These are phyloP conservation scores for Phytophthora palmivora DNA, from an alignment of 352 stramenopile genomes.

Conservation along the genomic window DNA sequence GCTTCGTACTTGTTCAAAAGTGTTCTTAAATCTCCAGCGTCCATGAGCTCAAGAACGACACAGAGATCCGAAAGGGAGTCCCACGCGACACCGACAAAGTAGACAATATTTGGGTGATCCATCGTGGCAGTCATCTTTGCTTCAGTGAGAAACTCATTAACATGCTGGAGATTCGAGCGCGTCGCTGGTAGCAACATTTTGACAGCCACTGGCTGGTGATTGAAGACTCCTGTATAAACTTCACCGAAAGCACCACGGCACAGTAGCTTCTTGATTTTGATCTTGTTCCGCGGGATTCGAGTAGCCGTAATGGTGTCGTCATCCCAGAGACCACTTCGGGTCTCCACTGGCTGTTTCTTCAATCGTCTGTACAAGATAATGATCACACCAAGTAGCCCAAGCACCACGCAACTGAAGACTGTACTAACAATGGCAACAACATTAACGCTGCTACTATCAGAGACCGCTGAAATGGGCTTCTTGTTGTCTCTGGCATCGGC, in stretches of 20 bases:
- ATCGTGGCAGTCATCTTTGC: conserved; percentile 51
- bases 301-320: conserved; percentile 31
- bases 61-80: conserved; percentile 44
- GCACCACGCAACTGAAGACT: conserved; percentile 8
- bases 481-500: not conserved
- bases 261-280: conserved; percentile 33
- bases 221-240: conserved; percentile 45
- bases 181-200: conserved; percentile 44
- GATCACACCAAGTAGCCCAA: conserved; percentile 9
- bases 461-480: not conserved
- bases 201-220: conserved; percentile 43
- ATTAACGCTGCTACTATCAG: not conserved
- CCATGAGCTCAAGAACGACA: conserved; percentile 50
- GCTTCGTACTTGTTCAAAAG: conserved; percentile 31
- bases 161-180: conserved; percentile 26
- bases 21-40: conserved; percentile 39
- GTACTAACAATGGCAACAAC: conserved; percentile 7
- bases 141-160: conserved; percentile 49
- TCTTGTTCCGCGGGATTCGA: conserved; percentile 40
- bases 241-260: conserved; percentile 46
- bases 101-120: conserved; percentile 59
- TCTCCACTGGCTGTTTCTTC: conserved; percentile 10
- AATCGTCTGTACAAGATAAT: conserved; percentile 12
- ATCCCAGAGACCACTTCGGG: conserved; percentile 30
- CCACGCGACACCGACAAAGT: conserved; percentile 65